Percentiles rank a stretch among this genome's conserved stretches.
Evolutionary conservation across 805 yeast genomes (phyloP).

Genomic region (Saccharomycopsis capsularis): DNA sequence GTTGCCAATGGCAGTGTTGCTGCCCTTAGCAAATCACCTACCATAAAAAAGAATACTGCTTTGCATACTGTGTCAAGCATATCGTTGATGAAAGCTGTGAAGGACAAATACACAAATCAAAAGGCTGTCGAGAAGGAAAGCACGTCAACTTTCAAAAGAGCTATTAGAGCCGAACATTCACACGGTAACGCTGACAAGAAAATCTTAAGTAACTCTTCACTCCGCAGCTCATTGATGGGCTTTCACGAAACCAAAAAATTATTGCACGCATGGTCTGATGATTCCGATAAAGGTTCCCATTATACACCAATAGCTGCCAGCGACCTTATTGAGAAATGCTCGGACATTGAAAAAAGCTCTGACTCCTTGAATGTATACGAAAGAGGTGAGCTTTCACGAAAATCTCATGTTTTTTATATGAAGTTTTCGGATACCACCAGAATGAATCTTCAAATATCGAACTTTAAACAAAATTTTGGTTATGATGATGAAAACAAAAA

Average conservation of each 20-base stretch:
- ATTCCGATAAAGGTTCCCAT: neutral
- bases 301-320: conserved; percentile 1
- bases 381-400: conserved; percentile 13
- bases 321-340: no score
- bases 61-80: conserved; percentile 1
- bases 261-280: neutral
- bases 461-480: conserved; percentile 48
- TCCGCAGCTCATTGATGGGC: conserved; percentile 14
- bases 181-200: neutral
- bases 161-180: neutral
- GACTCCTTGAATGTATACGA: conserved; percentile 18
- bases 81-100: conserved; percentile 4
- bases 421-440: conserved; percentile 4
- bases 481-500: conserved; percentile 68
- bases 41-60: conserved; percentile 1
- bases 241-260: conserved; percentile 21
- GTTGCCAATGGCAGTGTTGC: no score
- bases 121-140: neutral
- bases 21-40: neutral
- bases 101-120: neutral
- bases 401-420: conserved; percentile 14
- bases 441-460: conserved; percentile 23
- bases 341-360: neutral
- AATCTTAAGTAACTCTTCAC: conserved; percentile 9
- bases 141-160: conserved; percentile 1